Conservation (phyloP, 1,284 basidiomycete genomes). For the Takashimella tepidaria region DNA sequence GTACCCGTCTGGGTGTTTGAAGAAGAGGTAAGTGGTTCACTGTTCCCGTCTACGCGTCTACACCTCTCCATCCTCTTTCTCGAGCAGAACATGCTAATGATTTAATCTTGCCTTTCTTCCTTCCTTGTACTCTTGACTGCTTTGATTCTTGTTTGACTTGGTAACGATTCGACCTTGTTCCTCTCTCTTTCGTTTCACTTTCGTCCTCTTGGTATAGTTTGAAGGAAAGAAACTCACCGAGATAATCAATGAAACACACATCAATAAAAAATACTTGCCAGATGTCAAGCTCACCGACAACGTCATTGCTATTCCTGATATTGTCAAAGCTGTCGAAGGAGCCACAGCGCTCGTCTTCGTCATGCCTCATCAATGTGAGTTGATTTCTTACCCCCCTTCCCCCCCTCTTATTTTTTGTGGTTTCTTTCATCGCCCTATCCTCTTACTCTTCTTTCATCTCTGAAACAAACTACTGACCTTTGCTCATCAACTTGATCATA, state of each 20-base stretch:
- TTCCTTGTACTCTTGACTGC: background rate
- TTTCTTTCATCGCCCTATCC: background rate
- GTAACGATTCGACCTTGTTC: no score
- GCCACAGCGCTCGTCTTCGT: slow-evolving; percentile 57
- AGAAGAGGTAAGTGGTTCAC: slow-evolving; percentile 46
- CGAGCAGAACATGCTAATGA: no score
- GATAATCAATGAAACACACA: slow-evolving; percentile 53
- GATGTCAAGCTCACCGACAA: slow-evolving; percentile 52
- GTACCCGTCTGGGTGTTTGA: slow-evolving; percentile 54
- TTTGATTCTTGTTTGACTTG: no score
- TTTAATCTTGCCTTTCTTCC: no score
- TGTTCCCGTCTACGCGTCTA: no score
- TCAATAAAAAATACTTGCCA: slow-evolving; percentile 51
- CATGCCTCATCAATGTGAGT: slow-evolving; percentile 54
- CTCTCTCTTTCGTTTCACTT: background rate
- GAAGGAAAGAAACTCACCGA: slow-evolving; percentile 55
- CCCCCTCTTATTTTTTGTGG: background rate
- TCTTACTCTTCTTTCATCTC: no score
- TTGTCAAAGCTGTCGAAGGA: slow-evolving; percentile 51
- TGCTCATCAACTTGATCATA: no score
- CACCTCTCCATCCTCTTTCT: background rate
- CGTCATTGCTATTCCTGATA: slow-evolving; percentile 52
- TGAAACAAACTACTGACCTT: no score
- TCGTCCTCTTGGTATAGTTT: slow-evolving; percentile 38
- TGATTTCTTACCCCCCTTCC: no score